Base-by-base conservation (phyloP, 2,329 filamentous ascomycete genomes). In the Botrytis deweyae region DNA sequence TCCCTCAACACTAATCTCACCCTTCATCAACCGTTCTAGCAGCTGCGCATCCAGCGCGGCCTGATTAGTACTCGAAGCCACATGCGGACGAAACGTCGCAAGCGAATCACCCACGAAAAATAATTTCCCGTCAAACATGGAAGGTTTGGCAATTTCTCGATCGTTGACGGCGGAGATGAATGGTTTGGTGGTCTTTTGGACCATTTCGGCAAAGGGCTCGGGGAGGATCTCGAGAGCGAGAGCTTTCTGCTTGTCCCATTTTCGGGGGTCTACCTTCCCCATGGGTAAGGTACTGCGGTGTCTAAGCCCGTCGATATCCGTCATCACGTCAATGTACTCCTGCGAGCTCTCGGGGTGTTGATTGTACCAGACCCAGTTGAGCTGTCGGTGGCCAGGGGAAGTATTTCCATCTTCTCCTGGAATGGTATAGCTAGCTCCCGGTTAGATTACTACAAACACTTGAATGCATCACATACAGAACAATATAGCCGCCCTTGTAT, bases 21-120 rank as follows among this genome's bases (percentile, higher is more conserved):
- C 72, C 29, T 65, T 40, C 68, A 75, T 33, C 7, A 74, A 20
- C n/a, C 10, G 65, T 52, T 68, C 74, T 1, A 76, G 12, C 1
- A 72, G 25, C 16, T 69, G 42, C 3, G 66, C 71, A 73, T 74
- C 2, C 6, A 75, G 38, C 1, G 71, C 74, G 20, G 73, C 73
- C 36, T 74, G 75, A 59, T 73, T 68, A 0, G 72, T 73, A 14
- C 75, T 74, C 10, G 58, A 38, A 10, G 66, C 75, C 6, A 72
- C 52, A 52, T 74, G 67, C 10, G 74, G 74, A 9, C 75, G 58
- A 59, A 74, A 71, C 1, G 49, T 42, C 7, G 55, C 42, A 14
- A 75, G 12, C 10, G 75, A 59, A 64, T 77, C 72, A 2, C 72
- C 76, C 1, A 77, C 73, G 1, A 75, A 70, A n/a, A 75, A 22